Base-by-base conservation (phyloP, 106 monocot species). In the Platanthera guangdongensis region DNA sequence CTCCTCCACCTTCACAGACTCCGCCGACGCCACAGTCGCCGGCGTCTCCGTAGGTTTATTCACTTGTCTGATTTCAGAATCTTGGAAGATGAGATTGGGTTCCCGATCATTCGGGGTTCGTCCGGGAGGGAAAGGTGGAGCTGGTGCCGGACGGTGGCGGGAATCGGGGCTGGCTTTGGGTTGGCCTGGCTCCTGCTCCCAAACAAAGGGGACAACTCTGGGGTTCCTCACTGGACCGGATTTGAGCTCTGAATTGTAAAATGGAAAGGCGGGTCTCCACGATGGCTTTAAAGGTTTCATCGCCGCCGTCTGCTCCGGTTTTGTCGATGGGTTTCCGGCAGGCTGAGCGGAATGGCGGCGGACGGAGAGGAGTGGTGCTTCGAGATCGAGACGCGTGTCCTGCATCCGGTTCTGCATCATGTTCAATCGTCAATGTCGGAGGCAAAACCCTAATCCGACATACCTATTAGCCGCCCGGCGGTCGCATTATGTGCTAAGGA, bases 121-220 rank as follows among this genome's bases (percentile, higher is more conserved):
- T 67, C 49, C 54, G 12, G 75, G 80, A 11, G 67, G 75, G 51
- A 57, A 57, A 9, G 4, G 8, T 47, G 55, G 71, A 50, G 46
- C 72, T 5, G 28, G 52, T 57, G 57, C 47, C 18, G 10, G 52
- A 9, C 71, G 47, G 13, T 5, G 46, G 9, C 52, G 57, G 6
- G 53, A 13, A 8, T 12, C 19, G 10, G 15, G 5, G 21, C 68
- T 57, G 50, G 53, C 67, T 74, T 90, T 90, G 5, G 90, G 94
- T 14, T 52, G 78, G n/a, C 88, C 94, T 18, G 94, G 90, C 21
- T 79, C 46, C 51, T 85, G 83, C 82, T 94, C 94, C 93, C 93
- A 90, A 13, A 78, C 52, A 59, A 90, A 94, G 39, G 90, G 94
- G 45, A 90, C 82, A 15, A 78, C 83, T 13, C 90, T 86, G 7